Evolutionary conservation across 2,329 filamentous ascomycete genomes (phyloP), one percentile per base, ranked within the genome.

Genomic region (Onygena corvina): DNA sequence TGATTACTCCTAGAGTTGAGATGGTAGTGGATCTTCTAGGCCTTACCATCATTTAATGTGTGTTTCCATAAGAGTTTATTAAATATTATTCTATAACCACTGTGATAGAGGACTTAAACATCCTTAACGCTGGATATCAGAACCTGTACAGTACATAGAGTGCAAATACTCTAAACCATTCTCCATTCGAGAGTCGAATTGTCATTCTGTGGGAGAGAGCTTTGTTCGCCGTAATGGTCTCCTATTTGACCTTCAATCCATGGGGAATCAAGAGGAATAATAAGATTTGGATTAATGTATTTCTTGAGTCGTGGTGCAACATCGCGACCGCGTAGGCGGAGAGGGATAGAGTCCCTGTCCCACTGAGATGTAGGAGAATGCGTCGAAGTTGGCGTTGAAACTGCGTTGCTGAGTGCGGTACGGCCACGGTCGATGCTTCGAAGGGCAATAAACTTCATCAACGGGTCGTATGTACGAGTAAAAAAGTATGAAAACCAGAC

Each of bases 391-490:
- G 64, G 60, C 1, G 65, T 67, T 2, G 65, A 61, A 0, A 64
- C 65, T 18, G 52, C 50, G 46, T 55, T 50, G 5, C 42, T 48
- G 20, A 51, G 52, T 7, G 50, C 44, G 21, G 44, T 56, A 50
- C 79, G 73, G 2, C 78, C 75, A 21, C 79, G 73, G 56, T 82
- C 78, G 52, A 98, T 86, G 59, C 87, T 94, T 54, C 86, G 78
- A 38, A 98, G 71, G 23, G 93, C 88, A 62, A 98, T 96, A 63
- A 92, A 95, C 58, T 81, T 83, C 65, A 89, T 94, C 52, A 98
- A 69, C 0, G 92, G 90, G 59, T 87, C 84, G 59, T 92, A 98
- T 1, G 84, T 84, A 38, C 77, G 76, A 36, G 78, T 76, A 62
- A 86, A 96, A 56, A 86, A 84, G 64, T 86, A 85, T 55, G 79